A percentile compares a stretch with the other conserved stretches of the same genome.
Evolutionary conservation across 2,329 filamentous ascomycete genomes (phyloP).

Genomic region (Kalaharituber pfeilii): DNA sequence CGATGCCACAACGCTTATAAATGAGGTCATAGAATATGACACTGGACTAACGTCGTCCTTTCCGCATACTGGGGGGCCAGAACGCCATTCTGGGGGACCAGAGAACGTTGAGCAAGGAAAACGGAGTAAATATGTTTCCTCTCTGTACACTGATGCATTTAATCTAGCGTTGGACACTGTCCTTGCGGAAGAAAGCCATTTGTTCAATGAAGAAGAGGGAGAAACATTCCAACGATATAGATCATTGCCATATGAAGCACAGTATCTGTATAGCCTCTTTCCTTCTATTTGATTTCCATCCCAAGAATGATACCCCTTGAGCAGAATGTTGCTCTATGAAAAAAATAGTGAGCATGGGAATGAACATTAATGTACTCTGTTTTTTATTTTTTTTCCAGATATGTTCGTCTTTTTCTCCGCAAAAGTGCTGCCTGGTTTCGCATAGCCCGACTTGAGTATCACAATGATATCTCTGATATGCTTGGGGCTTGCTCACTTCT

Average conservation of each 20-base stretch:
- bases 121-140: conserved; percentile 26
- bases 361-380: conserved; percentile 3
- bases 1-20: neutral
- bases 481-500: conserved; percentile 46
- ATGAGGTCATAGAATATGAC: neutral
- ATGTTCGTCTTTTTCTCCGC: conserved; percentile 79
- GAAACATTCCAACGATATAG: conserved; percentile 63
- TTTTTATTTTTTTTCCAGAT: conserved; percentile 35
- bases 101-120: neutral
- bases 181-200: conserved; percentile 66
- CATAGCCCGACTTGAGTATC: conserved; percentile 56
- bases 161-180: conserved; percentile 83
- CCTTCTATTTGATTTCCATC: neutral
- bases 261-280: conserved; percentile 54
- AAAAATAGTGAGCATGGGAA: neutral
- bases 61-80: neutral
- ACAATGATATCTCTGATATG: conserved; percentile 65
- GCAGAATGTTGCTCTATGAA: neutral
- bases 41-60: neutral
- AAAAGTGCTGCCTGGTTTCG: conserved; percentile 90
- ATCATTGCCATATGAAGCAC: conserved; percentile 58
- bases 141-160: conserved; percentile 94
- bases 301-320: neutral
- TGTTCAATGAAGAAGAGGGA: conserved; percentile 68
- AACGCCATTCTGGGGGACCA: neutral